Percentiles rank a stretch among this genome's conserved stretches.
phyloP scores from a whole-genome alignment of 176 grass and related monocot genomes.

The Hordeum vulgare region DNA sequence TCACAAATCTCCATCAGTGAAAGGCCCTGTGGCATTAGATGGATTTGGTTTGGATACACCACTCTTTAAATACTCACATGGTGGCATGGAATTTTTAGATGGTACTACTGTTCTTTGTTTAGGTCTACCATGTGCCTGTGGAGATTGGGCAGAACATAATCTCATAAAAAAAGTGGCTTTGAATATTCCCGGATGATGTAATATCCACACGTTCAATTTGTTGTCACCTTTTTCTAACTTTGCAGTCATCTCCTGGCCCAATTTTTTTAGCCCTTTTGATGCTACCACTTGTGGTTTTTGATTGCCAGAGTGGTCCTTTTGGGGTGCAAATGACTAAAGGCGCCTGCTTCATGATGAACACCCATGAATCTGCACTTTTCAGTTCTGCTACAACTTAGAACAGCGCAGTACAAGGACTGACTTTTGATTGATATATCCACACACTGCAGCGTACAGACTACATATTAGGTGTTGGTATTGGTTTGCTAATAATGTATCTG shows the following conservation, averaged over 20 bases:
- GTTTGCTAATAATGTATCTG: background rate
- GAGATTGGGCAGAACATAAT: conserved; percentile 35
- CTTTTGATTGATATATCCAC: conserved; percentile 1
- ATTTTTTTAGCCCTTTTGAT: conserved; percentile 40
- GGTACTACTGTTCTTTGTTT: conserved; percentile 42
- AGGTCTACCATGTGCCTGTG: conserved; percentile 26
- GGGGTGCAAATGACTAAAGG: conserved; percentile 35
- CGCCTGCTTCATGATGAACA: conserved; percentile 24
- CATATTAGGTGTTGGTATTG: background rate
- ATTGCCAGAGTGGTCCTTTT: conserved; percentile 27
- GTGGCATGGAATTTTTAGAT: conserved; percentile 25
- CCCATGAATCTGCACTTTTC: conserved; percentile 23
- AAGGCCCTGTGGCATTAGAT: background rate
- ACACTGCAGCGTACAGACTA: background rate
- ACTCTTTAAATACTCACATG: conserved; percentile 23
- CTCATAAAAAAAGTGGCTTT: conserved; percentile 58
- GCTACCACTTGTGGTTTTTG: conserved; percentile 13
- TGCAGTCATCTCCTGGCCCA: conserved; percentile 28
- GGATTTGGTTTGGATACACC: background rate
- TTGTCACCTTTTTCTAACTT: conserved; percentile 32
- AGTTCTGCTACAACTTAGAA: conserved; percentile 24
- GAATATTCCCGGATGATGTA: conserved; percentile 54
- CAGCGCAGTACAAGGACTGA: background rate
- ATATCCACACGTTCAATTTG: conserved; percentile 45
- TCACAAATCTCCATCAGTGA: conserved; percentile 20